Base-by-base conservation (phyloP, 345 rosid species). In the Citrus cavaleriei region DNA sequence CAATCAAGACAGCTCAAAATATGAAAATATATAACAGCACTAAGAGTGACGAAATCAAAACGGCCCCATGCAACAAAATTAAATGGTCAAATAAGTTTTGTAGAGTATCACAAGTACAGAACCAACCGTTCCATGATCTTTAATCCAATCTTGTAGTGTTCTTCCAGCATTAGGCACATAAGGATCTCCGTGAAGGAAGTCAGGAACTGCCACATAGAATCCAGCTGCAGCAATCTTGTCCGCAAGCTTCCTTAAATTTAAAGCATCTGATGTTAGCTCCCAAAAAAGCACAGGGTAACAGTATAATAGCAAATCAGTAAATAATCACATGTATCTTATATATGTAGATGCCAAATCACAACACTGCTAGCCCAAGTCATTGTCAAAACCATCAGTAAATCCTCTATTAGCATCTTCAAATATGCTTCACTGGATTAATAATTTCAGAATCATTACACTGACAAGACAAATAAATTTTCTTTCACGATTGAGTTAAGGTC, bases 221-320 rank as follows among this genome's bases (percentile, higher is more conserved):
- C 95, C 97, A 88, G 89, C 86, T 73, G 83, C 90, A 69, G 94
- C 92, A 81, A 90, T 86, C 82, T 91, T 93, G 88, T 93, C 97
- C 0, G 95, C 97, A 49, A 93, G 89, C 80, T 90, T 90, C 82
- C 95, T 90, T 71, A 79, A 75, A 54, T 24, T 73, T 25, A 57
- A 83, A 66, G 30, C 70, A 64, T 59, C n/a, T 25, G 32, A 38
- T 30, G 67, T 70, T 78, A 55, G 69, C 24, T 49, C 49, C 72
- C 55, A 75, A 24, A 73, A 61, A 38, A 42, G 27, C 9, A 32
- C 19, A 4, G 10, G 49, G 68, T 0, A 62, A 62, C 19, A 42
- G 10, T 9, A 35, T 34, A 51, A 74, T 67, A 49, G 40, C 24
- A 34, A 1, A 32, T 54, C 4, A 49, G 32, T 30, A 68, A 16